Evolutionary conservation across 805 yeast species (phyloP).

Genomic region (Schizosaccharomyces pombe): DNA sequence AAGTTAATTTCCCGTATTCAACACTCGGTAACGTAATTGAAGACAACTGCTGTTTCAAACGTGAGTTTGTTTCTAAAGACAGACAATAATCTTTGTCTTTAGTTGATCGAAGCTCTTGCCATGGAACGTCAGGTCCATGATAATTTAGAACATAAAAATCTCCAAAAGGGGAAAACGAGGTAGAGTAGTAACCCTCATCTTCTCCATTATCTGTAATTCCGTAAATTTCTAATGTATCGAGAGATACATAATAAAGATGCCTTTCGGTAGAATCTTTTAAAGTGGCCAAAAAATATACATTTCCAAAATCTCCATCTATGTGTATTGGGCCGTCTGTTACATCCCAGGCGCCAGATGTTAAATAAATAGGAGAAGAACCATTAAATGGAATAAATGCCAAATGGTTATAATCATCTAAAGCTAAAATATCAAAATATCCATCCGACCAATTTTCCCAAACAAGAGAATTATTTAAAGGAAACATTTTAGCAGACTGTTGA

Average conservation of each 20-base stretch:
- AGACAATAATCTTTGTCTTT: constrained; percentile 11
- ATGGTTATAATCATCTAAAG: constrained; percentile 34
- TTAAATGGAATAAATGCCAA: constrained; percentile 60
- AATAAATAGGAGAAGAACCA: constrained; percentile 27
- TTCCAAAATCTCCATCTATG: constrained; percentile 14
- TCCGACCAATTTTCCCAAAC: constrained; percentile 23
- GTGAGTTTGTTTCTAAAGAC: neutral
- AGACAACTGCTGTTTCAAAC: neutral
- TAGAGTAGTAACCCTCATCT: constrained; percentile 36
- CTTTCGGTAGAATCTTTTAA: constrained; percentile 59
- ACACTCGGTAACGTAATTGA: neutral
- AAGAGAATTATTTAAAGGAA: constrained; percentile 30
- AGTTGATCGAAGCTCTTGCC: constrained; percentile 45
- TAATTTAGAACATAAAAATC: constrained; percentile 46
- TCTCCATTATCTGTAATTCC: neutral
- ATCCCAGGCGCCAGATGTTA: constrained; percentile 74
- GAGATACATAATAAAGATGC: constrained; percentile 46
- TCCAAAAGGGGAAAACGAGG: constrained; percentile 58
- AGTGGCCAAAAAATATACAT: constrained; percentile 47
- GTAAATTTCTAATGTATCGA: neutral
- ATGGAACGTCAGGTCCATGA: constrained; percentile 59
- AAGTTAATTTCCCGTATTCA: constrained; percentile 22
- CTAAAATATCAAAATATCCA: constrained; percentile 58
- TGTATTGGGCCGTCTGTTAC: constrained; percentile 48
- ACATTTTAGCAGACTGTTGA: constrained; percentile 29